A percentile compares a stretch with the other conserved stretches of the same genome.
phyloP scores from a whole-genome alignment of 495 filamentous ascomycete genomes.

The Daldinia decipiens region DNA sequence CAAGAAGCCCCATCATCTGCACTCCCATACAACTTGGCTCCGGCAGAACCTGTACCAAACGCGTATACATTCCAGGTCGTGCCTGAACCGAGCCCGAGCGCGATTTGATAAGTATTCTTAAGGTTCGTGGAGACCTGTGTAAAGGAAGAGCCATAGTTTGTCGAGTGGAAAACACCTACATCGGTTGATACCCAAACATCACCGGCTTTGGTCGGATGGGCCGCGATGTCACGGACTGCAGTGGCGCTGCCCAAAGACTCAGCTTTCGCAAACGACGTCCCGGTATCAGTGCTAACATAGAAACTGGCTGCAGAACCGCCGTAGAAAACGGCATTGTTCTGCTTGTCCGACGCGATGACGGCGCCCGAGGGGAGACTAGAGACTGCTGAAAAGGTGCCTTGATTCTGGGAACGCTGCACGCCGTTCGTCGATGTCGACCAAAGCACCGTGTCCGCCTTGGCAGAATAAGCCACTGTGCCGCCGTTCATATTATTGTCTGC shows the following conservation, averaged over 20 bases:
- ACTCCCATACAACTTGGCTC: slow-evolving; percentile 61
- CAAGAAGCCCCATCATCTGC: slow-evolving; percentile 60
- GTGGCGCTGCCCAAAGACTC: slow-evolving; percentile 51
- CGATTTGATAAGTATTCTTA: slow-evolving; percentile 57
- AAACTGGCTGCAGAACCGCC: slow-evolving; percentile 57
- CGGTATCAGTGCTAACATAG: slow-evolving; percentile 60
- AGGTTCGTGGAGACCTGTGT: slow-evolving; percentile 50
- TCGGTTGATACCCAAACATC: slow-evolving; percentile 66
- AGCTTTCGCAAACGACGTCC: slow-evolving; percentile 54
- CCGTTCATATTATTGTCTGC: slow-evolving; percentile 54
- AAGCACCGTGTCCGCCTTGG: slow-evolving; percentile 62
- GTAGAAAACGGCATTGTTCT: slow-evolving; percentile 63
- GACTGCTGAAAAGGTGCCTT: slow-evolving; percentile 56
- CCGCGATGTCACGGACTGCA: slow-evolving; percentile 58
- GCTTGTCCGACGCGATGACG: slow-evolving; percentile 64
- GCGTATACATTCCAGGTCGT: slow-evolving; percentile 60
- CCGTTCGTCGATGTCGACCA: slow-evolving; percentile 57
- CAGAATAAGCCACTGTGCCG: slow-evolving; percentile 64
- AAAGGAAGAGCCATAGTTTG: slow-evolving; percentile 61
- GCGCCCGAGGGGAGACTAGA: slow-evolving; percentile 56
- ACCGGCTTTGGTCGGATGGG: slow-evolving; percentile 60
- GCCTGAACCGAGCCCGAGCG: slow-evolving; percentile 54
- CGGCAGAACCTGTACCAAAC: slow-evolving; percentile 57
- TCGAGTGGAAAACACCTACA: slow-evolving; percentile 62
- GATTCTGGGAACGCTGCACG: slow-evolving; percentile 55